Conservation (phyloP, 148 eudicot genomes). For the Arctostaphylos glauca region DNA sequence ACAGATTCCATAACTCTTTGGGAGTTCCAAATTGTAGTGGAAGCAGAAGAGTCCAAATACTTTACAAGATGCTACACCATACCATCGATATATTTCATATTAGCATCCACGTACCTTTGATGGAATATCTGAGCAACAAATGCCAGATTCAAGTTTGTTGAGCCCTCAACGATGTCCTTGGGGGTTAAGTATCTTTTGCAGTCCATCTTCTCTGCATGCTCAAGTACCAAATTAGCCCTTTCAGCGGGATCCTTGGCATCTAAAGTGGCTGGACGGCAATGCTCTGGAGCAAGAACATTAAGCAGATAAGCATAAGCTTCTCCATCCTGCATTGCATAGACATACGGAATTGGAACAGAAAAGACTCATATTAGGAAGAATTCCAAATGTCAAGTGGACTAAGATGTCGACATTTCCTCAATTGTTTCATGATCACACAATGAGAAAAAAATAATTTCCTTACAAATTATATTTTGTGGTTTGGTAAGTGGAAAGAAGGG, state of each 20-base stretch:
- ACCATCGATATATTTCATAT: background rate
- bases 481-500: background rate
- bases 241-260: slow-evolving; percentile 66
- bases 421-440: background rate
- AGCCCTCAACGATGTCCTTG: slow-evolving; percentile 81
- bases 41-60: no score
- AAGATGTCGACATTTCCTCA: background rate
- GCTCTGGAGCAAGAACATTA: slow-evolving; percentile 83
- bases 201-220: slow-evolving; percentile 80
- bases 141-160: slow-evolving; percentile 72
- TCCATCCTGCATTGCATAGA: slow-evolving; percentile 53
- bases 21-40: no score
- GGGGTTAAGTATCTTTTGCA: slow-evolving; percentile 71
- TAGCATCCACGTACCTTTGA: slow-evolving; percentile 37
- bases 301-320: slow-evolving; percentile 89
- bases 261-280: slow-evolving; percentile 44
- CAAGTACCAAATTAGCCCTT: slow-evolving; percentile 71
- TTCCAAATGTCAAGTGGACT: background rate
- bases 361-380: background rate
- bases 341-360: background rate
- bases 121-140: slow-evolving; percentile 92
- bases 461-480: background rate
- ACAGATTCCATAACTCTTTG: no score
- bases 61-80: no score
- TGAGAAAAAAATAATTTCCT: background rate